phyloP scores from a whole-genome alignment of 768 basidiomycete species.

The Paxillus involutus region DNA sequence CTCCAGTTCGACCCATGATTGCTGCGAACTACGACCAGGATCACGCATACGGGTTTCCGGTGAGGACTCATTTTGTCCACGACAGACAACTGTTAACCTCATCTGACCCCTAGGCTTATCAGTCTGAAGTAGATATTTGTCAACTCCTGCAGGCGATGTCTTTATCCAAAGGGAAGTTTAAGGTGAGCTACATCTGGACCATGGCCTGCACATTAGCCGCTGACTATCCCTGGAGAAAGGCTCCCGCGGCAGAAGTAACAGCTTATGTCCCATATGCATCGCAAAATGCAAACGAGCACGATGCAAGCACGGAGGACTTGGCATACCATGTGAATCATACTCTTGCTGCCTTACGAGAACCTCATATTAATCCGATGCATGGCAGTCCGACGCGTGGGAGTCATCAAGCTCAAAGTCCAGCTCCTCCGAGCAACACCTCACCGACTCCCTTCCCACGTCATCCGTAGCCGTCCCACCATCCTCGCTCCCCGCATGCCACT shows the following conservation, averaged over 20 bases:
- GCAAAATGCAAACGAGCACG: constrained; percentile 38
- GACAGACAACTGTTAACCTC: constrained; percentile 1
- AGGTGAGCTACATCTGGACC: constrained; percentile 24
- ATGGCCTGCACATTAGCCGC: background rate
- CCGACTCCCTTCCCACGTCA: constrained; percentile 14
- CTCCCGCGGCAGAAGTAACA: constrained; percentile 18
- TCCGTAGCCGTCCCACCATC: constrained; percentile 11
- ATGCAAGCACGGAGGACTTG: constrained; percentile 45
- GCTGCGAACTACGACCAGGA: constrained; percentile 18
- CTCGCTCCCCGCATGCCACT: constrained; percentile 53
- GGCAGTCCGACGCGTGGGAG: constrained; percentile 46
- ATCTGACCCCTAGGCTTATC: constrained; percentile 19
- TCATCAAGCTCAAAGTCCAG: constrained; percentile 45
- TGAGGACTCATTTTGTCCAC: constrained; percentile 9
- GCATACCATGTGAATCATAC: constrained; percentile 39
- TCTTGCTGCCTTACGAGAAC: background rate
- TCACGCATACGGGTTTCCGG: constrained; percentile 19
- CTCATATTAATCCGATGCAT: background rate
- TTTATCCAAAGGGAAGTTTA: constrained; percentile 35
- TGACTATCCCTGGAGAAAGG: constrained; percentile 35
- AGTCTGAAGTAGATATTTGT: constrained; percentile 48
- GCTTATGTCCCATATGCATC: constrained; percentile 27
- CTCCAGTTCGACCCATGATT: constrained; percentile 30
- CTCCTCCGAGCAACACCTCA: constrained; percentile 28
- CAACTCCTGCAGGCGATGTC: constrained; percentile 52